Evolutionary conservation across 352 stramenopile genomes (phyloP).

Genomic region (Globisporangium abappressorium): DNA sequence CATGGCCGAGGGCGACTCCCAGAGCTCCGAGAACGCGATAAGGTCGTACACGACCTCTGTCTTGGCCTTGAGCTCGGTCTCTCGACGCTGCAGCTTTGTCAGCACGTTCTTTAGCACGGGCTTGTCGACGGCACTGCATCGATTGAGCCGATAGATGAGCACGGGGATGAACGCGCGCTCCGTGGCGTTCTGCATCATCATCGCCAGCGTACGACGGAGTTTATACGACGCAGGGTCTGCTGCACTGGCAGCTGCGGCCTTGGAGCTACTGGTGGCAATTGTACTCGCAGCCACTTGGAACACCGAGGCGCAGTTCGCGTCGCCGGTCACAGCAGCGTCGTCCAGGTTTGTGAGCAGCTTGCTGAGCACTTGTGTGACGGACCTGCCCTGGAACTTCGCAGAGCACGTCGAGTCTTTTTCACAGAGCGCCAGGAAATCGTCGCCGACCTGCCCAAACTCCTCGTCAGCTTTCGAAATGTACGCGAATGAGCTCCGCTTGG

Average conservation of each 20-base stretch:
- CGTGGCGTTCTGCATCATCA: conserved; percentile 40
- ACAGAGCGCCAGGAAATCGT: conserved; percentile 48
- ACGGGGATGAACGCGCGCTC: conserved; percentile 65
- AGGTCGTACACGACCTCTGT: conserved; percentile 53
- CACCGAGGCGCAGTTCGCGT: conserved; percentile 15
- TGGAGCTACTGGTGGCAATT: neutral
- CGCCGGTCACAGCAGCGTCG: neutral
- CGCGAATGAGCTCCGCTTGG: conserved; percentile 14
- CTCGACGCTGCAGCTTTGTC: conserved; percentile 18
- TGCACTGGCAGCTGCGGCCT: neutral
- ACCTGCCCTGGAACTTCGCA: conserved; percentile 30
- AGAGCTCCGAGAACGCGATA: conserved; percentile 75
- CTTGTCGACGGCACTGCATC: conserved; percentile 46
- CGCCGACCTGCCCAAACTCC: conserved; percentile 39
- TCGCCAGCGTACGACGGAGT: conserved; percentile 25
- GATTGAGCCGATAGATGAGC: conserved; percentile 52
- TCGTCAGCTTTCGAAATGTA: conserved; percentile 37
- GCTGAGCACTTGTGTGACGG: conserved; percentile 30
- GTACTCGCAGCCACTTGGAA: conserved; percentile 2
- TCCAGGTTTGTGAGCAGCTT: conserved; percentile 40
- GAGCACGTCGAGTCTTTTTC: conserved; percentile 41
- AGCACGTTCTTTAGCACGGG: conserved; percentile 39
- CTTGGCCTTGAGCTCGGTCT: conserved; percentile 4
- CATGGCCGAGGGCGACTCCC: conserved; percentile 52
- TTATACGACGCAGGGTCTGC: conserved; percentile 15